Evolutionary conservation across 495 filamentous ascomycete genomes (phyloP), one percentile per base, ranked within the genome.

Genomic region (Parathielavia appendiculata): DNA sequence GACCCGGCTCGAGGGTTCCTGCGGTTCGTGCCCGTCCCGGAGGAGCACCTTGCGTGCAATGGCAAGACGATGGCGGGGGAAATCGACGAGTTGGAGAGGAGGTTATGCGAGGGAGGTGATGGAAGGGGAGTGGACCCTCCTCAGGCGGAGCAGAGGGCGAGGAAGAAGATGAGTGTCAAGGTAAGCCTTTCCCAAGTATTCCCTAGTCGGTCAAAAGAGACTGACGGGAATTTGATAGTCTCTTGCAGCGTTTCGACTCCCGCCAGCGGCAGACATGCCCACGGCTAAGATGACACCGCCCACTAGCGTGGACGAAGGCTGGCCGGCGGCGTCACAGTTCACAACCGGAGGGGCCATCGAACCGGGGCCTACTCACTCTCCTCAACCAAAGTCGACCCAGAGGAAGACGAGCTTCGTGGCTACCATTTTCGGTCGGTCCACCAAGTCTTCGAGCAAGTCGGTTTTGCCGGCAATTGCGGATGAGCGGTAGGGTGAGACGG

Each of bases 41-140:
- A 92, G 58, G 86, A 88, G 41, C 82, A 88, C 54, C 57, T 91
- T 34, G 89, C 88, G 0, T 81, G 73, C n/a, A 81, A 83, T 48
- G 86, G 88, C 13, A 81, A 74, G 51, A 93, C 89, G 0, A 73
- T 88, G 20, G 76, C 81, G 40, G 82, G 81, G n/a, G 83, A 88
- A 66, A 83, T 89, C 43, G 79, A 88, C 43, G 80, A 82, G 36
- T 60, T 85, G 32, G 80, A 68, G 38, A 62, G 54, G 48, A 44
- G 49, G 16, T 60, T 79, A 71, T 32, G 63, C 67, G 23, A 66
- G 30, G 46, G 17, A 7, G 56, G 36, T 35, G 36, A 11, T 32
- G 55, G 45, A n/a, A 19, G 41, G n/a, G 12, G 16, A 20, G 61
- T 16, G 2, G 36, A 23, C 22, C 14, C 54, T 61, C 0, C 16